These are phyloP conservation scores for Myxozyma geophila DNA, from an alignment of 805 yeast genomes.

Conservation along the genomic window DNA sequence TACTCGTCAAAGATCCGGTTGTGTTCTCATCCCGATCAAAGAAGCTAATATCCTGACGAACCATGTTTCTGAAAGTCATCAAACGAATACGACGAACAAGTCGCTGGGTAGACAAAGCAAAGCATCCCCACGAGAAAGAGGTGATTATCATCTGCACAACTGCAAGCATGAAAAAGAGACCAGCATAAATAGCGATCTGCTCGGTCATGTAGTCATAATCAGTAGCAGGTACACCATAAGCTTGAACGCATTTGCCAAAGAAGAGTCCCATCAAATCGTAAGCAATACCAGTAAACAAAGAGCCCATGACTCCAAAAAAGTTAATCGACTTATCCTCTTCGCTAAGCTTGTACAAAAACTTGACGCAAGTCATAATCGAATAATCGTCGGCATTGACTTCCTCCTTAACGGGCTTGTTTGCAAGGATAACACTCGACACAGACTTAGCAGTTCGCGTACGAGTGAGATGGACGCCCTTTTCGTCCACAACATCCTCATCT, in stretches of 20 bases:
- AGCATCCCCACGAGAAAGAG: constrained; percentile 11
- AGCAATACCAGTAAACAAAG: constrained; percentile 47
- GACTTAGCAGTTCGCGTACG: constrained; percentile 19
- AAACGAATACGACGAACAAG: constrained; percentile 40
- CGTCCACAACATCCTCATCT: neutral
- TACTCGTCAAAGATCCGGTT: constrained; percentile 40
- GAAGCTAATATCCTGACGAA: constrained; percentile 42
- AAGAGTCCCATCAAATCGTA: constrained; percentile 44
- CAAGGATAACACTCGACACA: constrained; percentile 19
- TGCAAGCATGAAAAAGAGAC: constrained; percentile 32
- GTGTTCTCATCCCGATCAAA: constrained; percentile 41
- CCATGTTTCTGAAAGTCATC: constrained; percentile 35
- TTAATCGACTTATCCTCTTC: constrained; percentile 18
- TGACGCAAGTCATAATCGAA: constrained; percentile 14
- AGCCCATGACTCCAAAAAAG: constrained; percentile 18
- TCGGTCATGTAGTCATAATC: constrained; percentile 36
- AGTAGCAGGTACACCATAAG: constrained; percentile 7
- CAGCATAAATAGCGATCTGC: constrained; percentile 22
- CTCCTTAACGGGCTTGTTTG: constrained; percentile 7
- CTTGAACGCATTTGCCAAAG: constrained; percentile 25
- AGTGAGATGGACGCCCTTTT: constrained; percentile 6
- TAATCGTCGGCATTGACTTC: constrained; percentile 13
- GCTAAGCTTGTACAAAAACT: constrained; percentile 18
- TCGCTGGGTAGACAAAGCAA: constrained; percentile 28
- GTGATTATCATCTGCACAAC: constrained; percentile 20